Base-by-base conservation (phyloP, 768 basidiomycete genomes). In the Termitomyces sp. region DNA sequence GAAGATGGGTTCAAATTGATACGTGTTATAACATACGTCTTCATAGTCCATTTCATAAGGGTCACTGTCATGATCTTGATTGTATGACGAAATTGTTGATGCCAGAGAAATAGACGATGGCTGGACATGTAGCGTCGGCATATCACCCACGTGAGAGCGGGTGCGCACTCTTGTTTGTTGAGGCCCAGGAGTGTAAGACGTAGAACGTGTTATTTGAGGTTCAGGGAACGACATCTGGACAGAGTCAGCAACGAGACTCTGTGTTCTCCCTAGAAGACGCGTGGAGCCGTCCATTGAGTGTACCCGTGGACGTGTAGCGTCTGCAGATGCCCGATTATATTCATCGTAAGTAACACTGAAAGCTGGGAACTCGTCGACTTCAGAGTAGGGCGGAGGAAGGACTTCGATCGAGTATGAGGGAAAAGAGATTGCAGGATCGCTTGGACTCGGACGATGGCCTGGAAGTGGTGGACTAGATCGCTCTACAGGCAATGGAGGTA, bases 211-310 rank as follows among this genome's bases (percentile, higher is more conserved):
- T 22, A 33, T 56, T 57, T 80, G 76, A 12, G 83, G 77, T 44
- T 86, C 80, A 23, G 83, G 80, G 56, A 83, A 81, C 6, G 73
- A 56, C 16, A 80, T 64, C 7, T 64, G 61, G 22, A 57, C 54
- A 33, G 61, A 56, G 53, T 27, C 54, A 5, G 56, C 57, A 46
- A 72, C 60, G n/a, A 67, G 68, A 60, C 75, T 80, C 27, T 65
- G 63, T 13, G 81, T 60, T 47, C 78, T 73, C 52, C 63, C 70
- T 32, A 70, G 66, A 23, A 68, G 64, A 55, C 55, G 67, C 27
- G 59, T 63, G 23, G 64, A 54, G 13, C 63, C 31, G 6, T 68
- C 60, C 42, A 72, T 65, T 3, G 76, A 76, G 20, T 65, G 63
- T 1, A 69, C 60, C 2, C 74, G 64, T 7, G 70, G 67, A 18